Conservation (phyloP, 2,329 filamentous ascomycete species). For the Pseudocercospora cruenta region DNA sequence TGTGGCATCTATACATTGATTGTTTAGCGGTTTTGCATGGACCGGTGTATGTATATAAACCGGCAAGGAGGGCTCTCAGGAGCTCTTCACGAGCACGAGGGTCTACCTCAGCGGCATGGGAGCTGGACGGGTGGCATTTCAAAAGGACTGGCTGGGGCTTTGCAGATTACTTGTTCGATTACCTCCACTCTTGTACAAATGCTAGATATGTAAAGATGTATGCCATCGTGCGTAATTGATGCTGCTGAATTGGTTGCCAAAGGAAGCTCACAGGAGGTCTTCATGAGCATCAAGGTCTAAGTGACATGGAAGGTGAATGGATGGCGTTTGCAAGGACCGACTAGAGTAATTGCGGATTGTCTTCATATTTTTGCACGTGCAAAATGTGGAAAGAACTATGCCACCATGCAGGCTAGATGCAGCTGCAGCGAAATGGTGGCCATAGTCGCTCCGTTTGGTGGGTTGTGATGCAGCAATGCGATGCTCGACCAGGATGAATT, state of each 20-base stretch:
- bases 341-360: too few relatives aligned
- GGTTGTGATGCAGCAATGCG: too few relatives aligned
- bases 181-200: slow-evolving; percentile 5
- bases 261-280: not conserved
- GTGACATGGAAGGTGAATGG: too few relatives aligned
- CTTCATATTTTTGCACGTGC: too few relatives aligned
- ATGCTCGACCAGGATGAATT: too few relatives aligned
- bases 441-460: too few relatives aligned
- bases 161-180: not conserved
- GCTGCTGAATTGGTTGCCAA: not conserved
- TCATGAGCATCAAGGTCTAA: not conserved
- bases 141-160: not conserved
- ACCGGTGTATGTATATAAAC: not conserved
- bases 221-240: not conserved
- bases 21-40: not conserved
- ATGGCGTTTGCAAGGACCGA: too few relatives aligned
- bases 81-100: not conserved
- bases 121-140: not conserved
- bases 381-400: too few relatives aligned
- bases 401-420: too few relatives aligned
- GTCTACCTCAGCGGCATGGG: not conserved
- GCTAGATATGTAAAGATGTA: not conserved
- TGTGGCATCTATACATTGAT: not conserved
- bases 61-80: not conserved
- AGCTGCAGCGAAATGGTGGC: too few relatives aligned